Evolutionary conservation across 1,139 yeast species (phyloP), one percentile per base, ranked within the genome.

Genomic region (Maudiozyma humilis): DNA sequence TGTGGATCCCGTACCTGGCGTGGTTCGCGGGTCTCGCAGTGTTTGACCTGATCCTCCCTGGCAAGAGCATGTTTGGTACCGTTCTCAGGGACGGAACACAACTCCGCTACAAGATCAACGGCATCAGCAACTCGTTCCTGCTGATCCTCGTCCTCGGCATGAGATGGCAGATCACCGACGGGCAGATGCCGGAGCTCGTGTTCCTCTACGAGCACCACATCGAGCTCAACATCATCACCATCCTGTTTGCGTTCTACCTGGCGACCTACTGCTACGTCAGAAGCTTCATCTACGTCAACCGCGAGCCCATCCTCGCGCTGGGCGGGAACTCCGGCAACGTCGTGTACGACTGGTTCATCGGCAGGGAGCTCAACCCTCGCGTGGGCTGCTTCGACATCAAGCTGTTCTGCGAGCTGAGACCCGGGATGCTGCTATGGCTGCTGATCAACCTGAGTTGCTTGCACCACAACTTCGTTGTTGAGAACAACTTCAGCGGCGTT

Each of bases 271-370:
- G 85, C 29, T 89, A 87, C 62, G 45, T 78, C 5, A 61, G 64
- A 30, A 85, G 96, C 2, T 89, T 80, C 59, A 52, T 81, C 15
- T 86, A 86, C 14, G 79, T 78, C 3, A 69, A 68, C 15, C 93
- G 85, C 57, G 73, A 85, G 31, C 40, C 40, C 48, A 77, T 89
- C 36, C 70, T 91, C 46, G 91, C 96, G 0, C 67, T 75, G 36
- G 93, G 93, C 40, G 98, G 98, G 3, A 91, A 91, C 65, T 72
- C 95, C 0, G 86, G 87, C 0, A 79, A 76, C 53, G 52, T 67
- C 1, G 56, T 89, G 25, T 91, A 85, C 61, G 96, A 91, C 64
- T 91, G 96, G 96, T 93, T 87, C 60, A 88, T 91, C 62, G 99
- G 99, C 25, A 76, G 98, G 44, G 97, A 91, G 63, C 71, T 93